Base-by-base conservation (phyloP, 2,329 filamentous ascomycete species). In the Phaeophleospora eucalypticola region DNA sequence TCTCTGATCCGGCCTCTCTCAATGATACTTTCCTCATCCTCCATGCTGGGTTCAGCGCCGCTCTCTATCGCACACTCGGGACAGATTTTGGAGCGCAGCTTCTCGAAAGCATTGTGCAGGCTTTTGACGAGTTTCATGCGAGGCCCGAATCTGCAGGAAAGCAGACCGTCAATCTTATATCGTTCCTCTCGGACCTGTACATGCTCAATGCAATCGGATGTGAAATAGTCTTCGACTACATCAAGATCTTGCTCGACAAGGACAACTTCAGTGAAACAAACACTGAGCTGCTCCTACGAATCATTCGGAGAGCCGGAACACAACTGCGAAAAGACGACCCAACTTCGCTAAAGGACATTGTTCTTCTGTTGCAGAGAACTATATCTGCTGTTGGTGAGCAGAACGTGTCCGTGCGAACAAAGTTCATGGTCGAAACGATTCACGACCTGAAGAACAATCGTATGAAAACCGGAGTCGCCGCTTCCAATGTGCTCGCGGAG, bases 371-470 rank as follows among this genome's bases (percentile, higher is more conserved):
- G 48, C 87, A 88, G 54, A 82, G 84, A 17, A 81, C 84, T 1
- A 79, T 90, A 2, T 74, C 80, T 1, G 46, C 48, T 15, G 72
- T 78, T 29, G 87, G 86, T 3, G 81, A 87, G 59, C 73, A 74
- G 10, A 85, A 82, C 16, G 73, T 95, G 20, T 91, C 89, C 1
- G 87, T 90, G 8, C 83, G 93, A 46, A 96, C 91, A 1, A 94
- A 87, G 57, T 96, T 96, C 69, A 97, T 97, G 90, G 87, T 98
- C 42, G 91, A 97, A 62, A 93, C 86, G 1, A 95, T 98, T 66
- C 89, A 87, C 49, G 88, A 95, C 60, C 76, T 98, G 21, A 95
- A 95, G 66, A 95, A 95, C 72, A 96, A 93, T 69, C 88, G 88
- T 49, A 78, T 90, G 62, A 96, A 91, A 67, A 82, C 84, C 12